Evolutionary conservation across 768 basidiomycete species (phyloP), one percentile per base, ranked within the genome.

Genomic region (Trichaptum fuscoviolaceum): DNA sequence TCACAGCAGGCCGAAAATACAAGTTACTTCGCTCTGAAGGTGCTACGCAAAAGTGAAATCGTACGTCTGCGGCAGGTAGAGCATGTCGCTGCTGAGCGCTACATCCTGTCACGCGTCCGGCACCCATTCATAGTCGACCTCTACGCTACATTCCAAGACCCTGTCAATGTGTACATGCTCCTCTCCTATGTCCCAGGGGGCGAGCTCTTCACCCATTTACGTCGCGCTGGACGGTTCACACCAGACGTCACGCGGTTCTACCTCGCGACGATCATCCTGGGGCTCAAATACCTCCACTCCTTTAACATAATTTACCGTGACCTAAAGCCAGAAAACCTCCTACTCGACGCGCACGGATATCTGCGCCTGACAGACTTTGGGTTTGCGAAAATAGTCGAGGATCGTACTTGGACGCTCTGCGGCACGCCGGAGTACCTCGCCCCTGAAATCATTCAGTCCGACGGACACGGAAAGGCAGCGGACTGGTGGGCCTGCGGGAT

Each of bases 401-500:
- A 98, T 75, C 91, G 96, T 76, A 99, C 97, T 7, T 99, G 93
- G 89, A 99, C 97, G 7, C 83, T 99, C 35, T 99, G 97, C 72
- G 94, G 94, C 36, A 96, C 94, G 10, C 94, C 95, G 23, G 94
- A 96, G 78, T 99, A 99, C 75, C 88, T 99, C 42, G 96, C 97
- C 2, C 97, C 97, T 23, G 97, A 99, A 78, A 97, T 99, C 66
- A 97, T 99, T 66, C 91, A 96, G 73, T 95, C 93, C 7, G 95
- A 96, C 69, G 97, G 97, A 12, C 97, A 99, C 77, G 95, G 95
- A 12, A 96, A 97, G 76, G 95, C 96, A 9, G 96, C 95, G 7
- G 96, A 99, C 75, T 99, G 95, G 95, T 99, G 97, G 97, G 96
- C 97, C 9, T 91, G 95, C 72, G 97, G 97, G 23, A 92, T 99